Base-by-base conservation (phyloP, 495 filamentous ascomycete species). In the Friedmanniomyces simplex region DNA sequence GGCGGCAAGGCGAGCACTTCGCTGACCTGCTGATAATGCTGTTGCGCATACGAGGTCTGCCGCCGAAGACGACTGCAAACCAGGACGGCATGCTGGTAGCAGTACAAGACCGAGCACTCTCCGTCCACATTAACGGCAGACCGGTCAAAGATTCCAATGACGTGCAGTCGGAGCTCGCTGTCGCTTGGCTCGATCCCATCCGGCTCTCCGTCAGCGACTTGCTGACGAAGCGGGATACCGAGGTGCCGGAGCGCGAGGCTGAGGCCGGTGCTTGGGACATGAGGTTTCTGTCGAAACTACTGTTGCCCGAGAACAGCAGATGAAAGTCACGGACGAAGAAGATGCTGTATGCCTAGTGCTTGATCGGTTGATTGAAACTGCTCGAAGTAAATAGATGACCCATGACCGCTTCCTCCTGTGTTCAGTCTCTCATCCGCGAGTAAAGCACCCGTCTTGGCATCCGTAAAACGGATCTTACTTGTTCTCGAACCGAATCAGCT, bases 21-120 rank as follows among this genome's bases (percentile, higher is more conserved):
- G 79, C 84, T 1, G 79, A 87, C 36, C 80, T 90, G 41, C 65
- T 93, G 22, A 73, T 81, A 56, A 89, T 88, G 83, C 72, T 95
- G 16, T 73, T 90, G 34, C 76, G 77, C 51, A 89, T 90, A 70
- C 82, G 88, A 34, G 81, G 80, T 52, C 73, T 86, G 8, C 82
- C 84, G 0, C 86, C 85, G 4, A 82, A 82, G 63, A 81, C 80
- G 0, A 28, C n/a, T 6, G n/a, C n/a, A 36, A 39, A 43, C 8
- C 21, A 51, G 20, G 37, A 52, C 26, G 54, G 46, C 48, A 39
- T 52, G 11, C 53, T 60, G 4, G 22, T 41, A 16, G 47, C 50
- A 5, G 13, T 5, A 16, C 14, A 43, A 20, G 39, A 43, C 39
- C 14, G 39, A 20, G 13, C 39, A 13, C 14, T 43, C 39, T 16